Evolutionary conservation across 2,329 filamentous ascomycete species (phyloP), one percentile per base, ranked within the genome.

Genomic region (Neonectria magnoliae): DNA sequence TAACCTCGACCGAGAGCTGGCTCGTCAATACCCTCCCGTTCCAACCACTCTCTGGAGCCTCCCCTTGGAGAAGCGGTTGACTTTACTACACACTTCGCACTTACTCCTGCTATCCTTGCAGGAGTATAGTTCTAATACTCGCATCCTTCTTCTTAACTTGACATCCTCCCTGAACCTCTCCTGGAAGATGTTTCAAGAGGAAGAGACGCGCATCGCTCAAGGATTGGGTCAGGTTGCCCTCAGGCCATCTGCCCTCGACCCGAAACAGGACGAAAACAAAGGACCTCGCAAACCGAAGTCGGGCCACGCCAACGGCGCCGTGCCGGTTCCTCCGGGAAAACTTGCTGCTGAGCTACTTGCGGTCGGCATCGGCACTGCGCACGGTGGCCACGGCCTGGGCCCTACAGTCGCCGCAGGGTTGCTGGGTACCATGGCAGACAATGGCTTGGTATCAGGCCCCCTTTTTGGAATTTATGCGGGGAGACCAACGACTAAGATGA

Each of bases 381-480:
- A 94, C 81, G 90, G 91, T 25, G 93, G 93, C 0, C 79, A 93
- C 11, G 93, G 93, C 2, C 84, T 98, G 1, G 90, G 91, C 18
- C 86, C 90, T 1, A 90, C 90, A 2, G 89, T 90, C 22, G 91
- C 93, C 11, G 93, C 94, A 20, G 89, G 89, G 1, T 88, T 97
- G 57, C 82, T 98, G 1, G 95, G 94, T 11, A 86, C 90, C 18
- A 84, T 98, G 74, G 91, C 93, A 2, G 90, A 94, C 41, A 96
- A 91, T 66, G 88, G 90, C 5, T 87, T 96, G 16, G 83, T 94
- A 45, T 91, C 97, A 31, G 95, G 94, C 16, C 89, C 91, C 41
- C 82, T 98, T 42, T 98, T 98, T 74, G 96, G 96, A 9, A 93
- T 96, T n/a, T 97, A 97, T 75, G 92, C 92, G 47, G 90, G 91